These are phyloP conservation scores for Blastocystis sp. DNA, from an alignment of 352 stramenopile genomes.

Conservation along the genomic window DNA sequence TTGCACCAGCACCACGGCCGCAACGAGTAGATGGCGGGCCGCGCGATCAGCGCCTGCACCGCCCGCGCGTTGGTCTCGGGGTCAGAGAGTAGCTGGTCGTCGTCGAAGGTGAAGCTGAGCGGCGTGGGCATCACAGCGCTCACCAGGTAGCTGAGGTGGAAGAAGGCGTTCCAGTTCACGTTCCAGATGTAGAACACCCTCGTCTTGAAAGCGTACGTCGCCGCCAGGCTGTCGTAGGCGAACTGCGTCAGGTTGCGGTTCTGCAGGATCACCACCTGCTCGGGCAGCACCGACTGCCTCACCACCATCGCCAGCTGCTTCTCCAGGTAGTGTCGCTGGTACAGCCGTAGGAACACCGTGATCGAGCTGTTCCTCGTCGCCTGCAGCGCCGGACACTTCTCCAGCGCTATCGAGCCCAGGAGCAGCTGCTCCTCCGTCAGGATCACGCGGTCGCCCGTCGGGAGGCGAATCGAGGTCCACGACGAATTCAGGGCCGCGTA, in stretches of 20 bases:
- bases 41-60: background rate
- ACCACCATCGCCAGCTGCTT: constrained; percentile 3
- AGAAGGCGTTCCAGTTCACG: constrained; percentile 57
- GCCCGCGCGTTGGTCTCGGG: background rate
- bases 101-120: constrained; percentile 47
- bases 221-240: background rate
- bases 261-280: constrained; percentile 18
- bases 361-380: constrained; percentile 9
- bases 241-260: constrained; percentile 48
- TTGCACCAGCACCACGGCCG: constrained; percentile 61
- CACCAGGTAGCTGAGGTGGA: constrained; percentile 52
- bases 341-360: constrained; percentile 32
- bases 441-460: background rate
- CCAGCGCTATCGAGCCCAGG: background rate
- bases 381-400: background rate
- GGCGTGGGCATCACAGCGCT: background rate
- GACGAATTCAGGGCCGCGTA: background rate
- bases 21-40: constrained; percentile 33
- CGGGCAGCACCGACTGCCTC: background rate
- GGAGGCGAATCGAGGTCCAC: constrained; percentile 13
- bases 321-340: constrained; percentile 27
- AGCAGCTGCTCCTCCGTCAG: background rate
- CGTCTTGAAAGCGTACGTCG: background rate
- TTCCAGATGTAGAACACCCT: constrained; percentile 42
- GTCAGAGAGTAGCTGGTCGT: constrained; percentile 28